Conservation (phyloP, 2,329 filamentous ascomycete species). For the Westerdykella sp. region DNA sequence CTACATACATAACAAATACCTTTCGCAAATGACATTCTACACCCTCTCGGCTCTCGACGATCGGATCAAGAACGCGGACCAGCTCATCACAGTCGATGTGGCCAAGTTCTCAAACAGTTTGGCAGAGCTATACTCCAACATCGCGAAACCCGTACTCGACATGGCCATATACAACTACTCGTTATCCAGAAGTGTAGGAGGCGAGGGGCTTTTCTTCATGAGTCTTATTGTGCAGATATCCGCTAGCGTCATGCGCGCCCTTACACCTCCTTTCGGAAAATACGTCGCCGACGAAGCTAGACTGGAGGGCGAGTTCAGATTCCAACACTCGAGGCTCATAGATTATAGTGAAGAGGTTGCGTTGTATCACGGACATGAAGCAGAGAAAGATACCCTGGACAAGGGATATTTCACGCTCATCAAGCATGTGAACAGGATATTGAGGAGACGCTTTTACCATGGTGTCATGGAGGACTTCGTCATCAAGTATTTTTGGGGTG, state of each 20-base stretch:
- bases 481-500: conserved; percentile 99
- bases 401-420: conserved; percentile 99
- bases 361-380: conserved; percentile 83
- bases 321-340: conserved; percentile 88
- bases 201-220: conserved; percentile 94
- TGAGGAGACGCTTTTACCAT: conserved; percentile 86
- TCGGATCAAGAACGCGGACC: conserved; percentile 96
- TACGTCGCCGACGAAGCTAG: conserved; percentile 95
- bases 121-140: conserved; percentile 90
- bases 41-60: conserved; percentile 92
- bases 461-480: conserved; percentile 99
- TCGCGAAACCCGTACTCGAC: conserved; percentile 89
- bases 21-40: conserved; percentile 97
- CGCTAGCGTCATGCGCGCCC: conserved; percentile 82
- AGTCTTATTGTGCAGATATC: conserved; percentile 87
- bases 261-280: conserved; percentile 94
- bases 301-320: conserved; percentile 91
- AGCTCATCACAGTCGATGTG: conserved; percentile 94
- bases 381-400: conserved; percentile 92
- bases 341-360: conserved; percentile 95
- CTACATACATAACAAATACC: conserved; percentile 88
- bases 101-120: conserved; percentile 93
- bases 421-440: conserved; percentile 95
- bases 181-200: conserved; percentile 88
- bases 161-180: conserved; percentile 97